phyloP scores from a whole-genome alignment of 108 stramenopile genomes.

The Nitzschia inconspicua region DNA sequence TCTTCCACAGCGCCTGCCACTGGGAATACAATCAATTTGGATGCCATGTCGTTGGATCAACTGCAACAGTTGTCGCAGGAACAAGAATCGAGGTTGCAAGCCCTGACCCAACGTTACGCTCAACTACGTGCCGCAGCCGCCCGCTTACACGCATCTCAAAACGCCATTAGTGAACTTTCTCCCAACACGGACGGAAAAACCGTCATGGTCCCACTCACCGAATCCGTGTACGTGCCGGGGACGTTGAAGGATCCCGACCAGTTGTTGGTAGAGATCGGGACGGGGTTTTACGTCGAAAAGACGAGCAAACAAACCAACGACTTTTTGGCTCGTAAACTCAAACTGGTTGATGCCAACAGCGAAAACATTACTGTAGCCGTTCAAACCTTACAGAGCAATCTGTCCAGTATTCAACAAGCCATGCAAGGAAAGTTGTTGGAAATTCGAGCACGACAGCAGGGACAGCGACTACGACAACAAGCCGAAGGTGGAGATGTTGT shows the following conservation, averaged over 20 bases:
- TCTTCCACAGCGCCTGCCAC: too few species aligned
- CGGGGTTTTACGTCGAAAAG: slow-evolving; percentile 85
- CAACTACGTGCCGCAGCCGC: slow-evolving; percentile 75
- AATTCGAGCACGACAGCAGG: slow-evolving; percentile 81
- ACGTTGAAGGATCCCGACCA: slow-evolving; percentile 68
- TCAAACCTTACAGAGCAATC: slow-evolving; percentile 58
- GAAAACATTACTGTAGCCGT: slow-evolving; percentile 74
- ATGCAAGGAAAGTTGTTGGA: slow-evolving; percentile 90
- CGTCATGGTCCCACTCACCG: slow-evolving; percentile 87
- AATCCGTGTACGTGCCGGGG: slow-evolving; percentile 83
- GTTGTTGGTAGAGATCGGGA: slow-evolving; percentile 82
- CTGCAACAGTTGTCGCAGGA: slow-evolving; percentile 71
- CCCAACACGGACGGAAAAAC: slow-evolving; percentile 51
- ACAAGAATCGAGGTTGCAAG: slow-evolving; percentile 72
- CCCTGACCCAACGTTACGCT: slow-evolving; percentile 62
- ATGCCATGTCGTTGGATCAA: slow-evolving; percentile 78
- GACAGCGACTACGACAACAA: slow-evolving; percentile 15
- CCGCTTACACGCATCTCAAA: slow-evolving; percentile 51
- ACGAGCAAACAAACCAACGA: slow-evolving; percentile 51
- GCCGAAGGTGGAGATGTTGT: slow-evolving; percentile 12
- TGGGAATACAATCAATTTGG: slow-evolving; percentile 70
- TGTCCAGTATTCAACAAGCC: slow-evolving; percentile 57
- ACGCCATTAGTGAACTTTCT: slow-evolving; percentile 48
- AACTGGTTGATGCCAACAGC: slow-evolving; percentile 75
- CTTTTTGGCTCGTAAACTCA: slow-evolving; percentile 72